These are phyloP conservation scores for Nicotiana noctiflora DNA, from an alignment of 257 asterid genomes.

Conservation along the genomic window DNA sequence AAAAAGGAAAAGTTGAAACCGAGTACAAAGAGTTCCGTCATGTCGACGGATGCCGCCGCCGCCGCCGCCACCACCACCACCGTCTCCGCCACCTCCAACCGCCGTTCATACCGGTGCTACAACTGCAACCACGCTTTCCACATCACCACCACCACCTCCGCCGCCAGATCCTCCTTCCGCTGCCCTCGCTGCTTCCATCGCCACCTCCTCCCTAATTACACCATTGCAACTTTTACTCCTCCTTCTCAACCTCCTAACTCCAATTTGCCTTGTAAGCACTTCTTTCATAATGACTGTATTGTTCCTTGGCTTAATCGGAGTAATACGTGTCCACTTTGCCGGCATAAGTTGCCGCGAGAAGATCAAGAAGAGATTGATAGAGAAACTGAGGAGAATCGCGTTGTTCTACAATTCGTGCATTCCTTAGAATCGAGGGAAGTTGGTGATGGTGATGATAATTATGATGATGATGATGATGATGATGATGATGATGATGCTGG, in stretches of 20 bases:
- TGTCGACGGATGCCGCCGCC: too few relatives aligned
- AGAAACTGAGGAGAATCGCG: background rate
- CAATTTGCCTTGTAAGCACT: conserved; percentile 41
- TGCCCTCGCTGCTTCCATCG: conserved; percentile 49
- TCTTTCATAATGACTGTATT: conserved; percentile 43
- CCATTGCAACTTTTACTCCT: conserved; percentile 16
- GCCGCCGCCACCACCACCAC: background rate
- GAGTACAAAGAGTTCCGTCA: background rate
- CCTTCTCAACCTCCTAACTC: conserved; percentile 14
- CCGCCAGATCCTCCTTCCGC: conserved; percentile 36
- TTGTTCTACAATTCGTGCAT: background rate
- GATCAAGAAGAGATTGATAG: conserved; percentile 1
- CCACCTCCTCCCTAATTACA: conserved; percentile 44
- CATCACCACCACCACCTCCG: conserved; percentile 22
- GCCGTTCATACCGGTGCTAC: conserved; percentile 12
- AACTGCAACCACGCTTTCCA: conserved; percentile 42
- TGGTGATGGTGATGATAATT: background rate
- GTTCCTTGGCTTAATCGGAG: conserved; percentile 44
- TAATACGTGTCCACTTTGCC: conserved; percentile 56
- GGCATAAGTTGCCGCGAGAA: conserved; percentile 32
- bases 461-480: too few relatives aligned
- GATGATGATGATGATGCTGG: conserved; percentile 9
- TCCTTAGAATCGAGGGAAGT: background rate
- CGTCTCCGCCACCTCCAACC: background rate
- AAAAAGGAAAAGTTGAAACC: background rate